Base-by-base conservation (phyloP, 371 early-diverging fungal genomes). In the Rhizomucor miehei region DNA sequence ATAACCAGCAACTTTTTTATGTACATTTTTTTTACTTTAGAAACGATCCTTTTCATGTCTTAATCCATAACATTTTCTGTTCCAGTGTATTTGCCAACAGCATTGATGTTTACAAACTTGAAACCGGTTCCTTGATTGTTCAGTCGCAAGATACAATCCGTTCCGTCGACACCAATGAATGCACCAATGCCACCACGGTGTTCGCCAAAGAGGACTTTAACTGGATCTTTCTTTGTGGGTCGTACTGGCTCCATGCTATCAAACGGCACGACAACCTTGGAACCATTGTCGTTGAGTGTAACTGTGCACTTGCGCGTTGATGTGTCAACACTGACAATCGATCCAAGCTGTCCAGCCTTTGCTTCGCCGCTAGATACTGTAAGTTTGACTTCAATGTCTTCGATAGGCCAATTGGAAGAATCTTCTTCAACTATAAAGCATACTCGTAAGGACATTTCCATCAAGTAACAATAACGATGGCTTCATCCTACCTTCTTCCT, bases 131-230 rank as follows among this genome's bases (percentile, higher is more conserved):
- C 77, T 52, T 79, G 82, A 8, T 67, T 69, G 47, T 75, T 71
- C 29, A 87, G 66, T 61, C 87, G 80, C 44, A 96, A 88, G 63
- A 92, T 84, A 57, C 89, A 93, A 54, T 91, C 91, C 57, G 85
- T 72, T 8, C 85, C 89, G 72, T 92, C 92, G 10, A 88, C 84
- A 47, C 88, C 90, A 50, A 92, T 81, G 59, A 96, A 67, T 1
- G 80, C 79, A 10, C 94, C 97, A 29, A 84, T 56, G 43, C 83
- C 73, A n/a, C 90, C 92, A 35, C 75, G 76, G 41, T 84, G 74
- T 36, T 86, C 76, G 16, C 92, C 93, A 9, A 75, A 65, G 19
- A 93, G 67, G 13, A 94, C 84, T 57, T 89, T 82, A 51, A 92
- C 84, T 6, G 78, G 77, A 54, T 93, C 91, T 59, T 84, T 87